These are phyloP conservation scores for Fusarium hainanense DNA, from an alignment of 2,329 filamentous ascomycete genomes.

Conservation along the genomic window DNA sequence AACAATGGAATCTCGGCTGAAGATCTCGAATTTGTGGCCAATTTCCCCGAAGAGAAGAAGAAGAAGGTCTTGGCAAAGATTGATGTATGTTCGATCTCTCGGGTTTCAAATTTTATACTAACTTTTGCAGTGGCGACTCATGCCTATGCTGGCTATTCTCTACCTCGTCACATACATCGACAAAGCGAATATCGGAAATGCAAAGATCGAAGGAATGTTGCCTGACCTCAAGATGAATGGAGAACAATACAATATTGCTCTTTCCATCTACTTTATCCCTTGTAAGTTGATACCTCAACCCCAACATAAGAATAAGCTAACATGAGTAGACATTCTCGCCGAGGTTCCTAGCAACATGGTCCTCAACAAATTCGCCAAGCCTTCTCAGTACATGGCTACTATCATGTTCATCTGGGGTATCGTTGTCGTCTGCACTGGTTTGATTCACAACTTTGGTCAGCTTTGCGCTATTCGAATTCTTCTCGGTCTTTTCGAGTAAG, in stretches of 20 bases:
- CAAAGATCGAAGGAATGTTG: constrained; percentile 34
- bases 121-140: constrained; percentile 24
- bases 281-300: neutral
- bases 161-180: constrained; percentile 34
- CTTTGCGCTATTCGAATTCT: constrained; percentile 25
- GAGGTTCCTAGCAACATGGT: constrained; percentile 36
- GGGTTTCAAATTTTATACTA: rapidly evolving
- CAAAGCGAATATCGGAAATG: constrained; percentile 35
- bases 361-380: constrained; percentile 30
- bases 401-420: constrained; percentile 36
- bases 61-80: constrained; percentile 39
- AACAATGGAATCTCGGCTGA: constrained; percentile 20
- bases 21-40: constrained; percentile 36
- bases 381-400: constrained; percentile 30
- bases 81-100: neutral
- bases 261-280: constrained; percentile 34
- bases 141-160: constrained; percentile 30
- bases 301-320: neutral
- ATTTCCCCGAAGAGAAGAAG: constrained; percentile 35
- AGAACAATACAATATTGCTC: constrained; percentile 32
- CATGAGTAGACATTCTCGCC: constrained; percentile 10
- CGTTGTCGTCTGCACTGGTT: constrained; percentile 21
- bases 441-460: constrained; percentile 30
- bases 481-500: constrained; percentile 28
- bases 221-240: constrained; percentile 24